A percentile compares a stretch with the other conserved stretches of the same genome.
Evolutionary conservation across 257 asterid genomes (phyloP).

Genomic region (Ilex aquifolium): DNA sequence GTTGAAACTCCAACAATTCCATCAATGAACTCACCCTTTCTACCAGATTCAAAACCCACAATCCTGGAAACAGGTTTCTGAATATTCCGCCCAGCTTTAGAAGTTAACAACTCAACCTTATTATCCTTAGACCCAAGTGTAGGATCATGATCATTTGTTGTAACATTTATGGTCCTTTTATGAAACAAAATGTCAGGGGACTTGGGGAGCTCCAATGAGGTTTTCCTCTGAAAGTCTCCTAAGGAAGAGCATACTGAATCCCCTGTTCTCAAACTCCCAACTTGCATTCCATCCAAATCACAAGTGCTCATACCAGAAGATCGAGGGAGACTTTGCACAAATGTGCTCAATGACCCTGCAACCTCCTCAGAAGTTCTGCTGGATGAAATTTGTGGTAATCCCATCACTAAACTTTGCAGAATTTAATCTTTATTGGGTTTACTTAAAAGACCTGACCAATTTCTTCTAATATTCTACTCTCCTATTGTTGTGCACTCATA

Average conservation of each 20-base stretch:
- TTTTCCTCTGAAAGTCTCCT: conserved; percentile 33
- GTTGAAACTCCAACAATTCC: conserved; percentile 22
- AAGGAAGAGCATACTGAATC: conserved; percentile 33
- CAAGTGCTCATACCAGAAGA: conserved; percentile 18
- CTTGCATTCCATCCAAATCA: conserved; percentile 27
- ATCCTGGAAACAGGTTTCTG: conserved; percentile 49
- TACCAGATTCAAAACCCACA: conserved; percentile 51
- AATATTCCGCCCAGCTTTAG: conserved; percentile 20
- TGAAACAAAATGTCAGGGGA: conserved; percentile 21
- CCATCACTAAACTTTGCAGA: conserved; percentile 35
- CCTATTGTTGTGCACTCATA: too few species aligned
- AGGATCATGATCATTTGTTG: conserved; percentile 18
- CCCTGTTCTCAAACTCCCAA: conserved; percentile 19
- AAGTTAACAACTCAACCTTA: conserved; percentile 21
- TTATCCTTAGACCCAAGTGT: conserved; percentile 15
- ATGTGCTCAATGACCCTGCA: conserved; percentile 23
- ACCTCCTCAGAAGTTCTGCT: conserved; percentile 37
- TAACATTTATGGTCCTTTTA: conserved; percentile 20
- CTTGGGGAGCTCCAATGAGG: conserved; percentile 26
- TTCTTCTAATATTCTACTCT: too few species aligned
- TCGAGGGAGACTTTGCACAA: conserved; percentile 25
- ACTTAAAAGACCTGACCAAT: too few species aligned
- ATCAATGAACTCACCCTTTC: conserved; percentile 17
- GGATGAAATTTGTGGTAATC: conserved; percentile 56
- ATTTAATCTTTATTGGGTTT: neutral